Conservation (phyloP, 1,284 basidiomycete genomes). For the Flammula alnicola region DNA sequence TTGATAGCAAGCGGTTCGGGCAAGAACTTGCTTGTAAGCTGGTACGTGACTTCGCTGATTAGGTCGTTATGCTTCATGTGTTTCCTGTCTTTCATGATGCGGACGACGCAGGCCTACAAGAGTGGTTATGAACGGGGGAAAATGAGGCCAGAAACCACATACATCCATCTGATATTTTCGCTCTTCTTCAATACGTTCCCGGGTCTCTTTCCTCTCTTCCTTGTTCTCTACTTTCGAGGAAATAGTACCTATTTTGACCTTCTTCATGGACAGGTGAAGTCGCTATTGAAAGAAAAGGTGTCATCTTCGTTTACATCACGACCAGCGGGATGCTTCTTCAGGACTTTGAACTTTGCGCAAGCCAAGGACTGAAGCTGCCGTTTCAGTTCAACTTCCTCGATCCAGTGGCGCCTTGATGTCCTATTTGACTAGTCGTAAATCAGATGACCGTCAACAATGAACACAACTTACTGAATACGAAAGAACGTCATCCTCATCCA, state of each 20-base stretch:
- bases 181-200: constrained; percentile 92
- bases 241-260: constrained; percentile 94
- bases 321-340: constrained; percentile 90
- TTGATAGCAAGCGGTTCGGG: constrained; percentile 90
- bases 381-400: constrained; percentile 82
- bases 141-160: constrained; percentile 28
- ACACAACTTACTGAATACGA: constrained; percentile 64
- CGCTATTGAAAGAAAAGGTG: constrained; percentile 87
- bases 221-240: constrained; percentile 85
- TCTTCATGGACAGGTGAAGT: constrained; percentile 84
- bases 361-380: constrained; percentile 95
- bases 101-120: constrained; percentile 89
- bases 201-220: constrained; percentile 91
- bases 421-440: constrained; percentile 37
- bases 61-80: constrained; percentile 89
- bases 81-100: constrained; percentile 98
- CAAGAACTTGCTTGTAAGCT: constrained; percentile 84
- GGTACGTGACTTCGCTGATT: constrained; percentile 89
- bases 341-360: constrained; percentile 94
- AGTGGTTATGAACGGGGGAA: neutral
- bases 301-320: constrained; percentile 82
- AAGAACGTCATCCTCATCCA: constrained; percentile 70
- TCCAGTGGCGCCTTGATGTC: constrained; percentile 77
- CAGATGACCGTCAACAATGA: neutral
- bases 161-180: constrained; percentile 91